Evolutionary conservation across 2,329 filamentous ascomycete species (phyloP).

Genomic region (Pyrenophora tritici-repentis): DNA sequence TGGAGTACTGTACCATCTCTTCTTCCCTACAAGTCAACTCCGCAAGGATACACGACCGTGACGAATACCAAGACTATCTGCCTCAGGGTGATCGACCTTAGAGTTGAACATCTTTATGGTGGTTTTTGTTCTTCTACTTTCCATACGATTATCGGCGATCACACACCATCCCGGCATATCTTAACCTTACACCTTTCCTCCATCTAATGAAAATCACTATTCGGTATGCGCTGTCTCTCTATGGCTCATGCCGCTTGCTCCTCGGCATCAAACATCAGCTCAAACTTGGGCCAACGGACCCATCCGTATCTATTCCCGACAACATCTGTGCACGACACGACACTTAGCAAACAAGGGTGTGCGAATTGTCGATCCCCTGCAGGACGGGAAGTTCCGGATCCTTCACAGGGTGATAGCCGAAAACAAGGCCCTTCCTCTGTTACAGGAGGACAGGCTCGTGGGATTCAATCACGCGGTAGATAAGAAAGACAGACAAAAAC

Average conservation of each 20-base stretch:
- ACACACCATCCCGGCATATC: constrained; percentile 14
- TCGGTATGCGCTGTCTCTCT: constrained; percentile 40
- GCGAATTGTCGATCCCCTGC: too few relatives aligned
- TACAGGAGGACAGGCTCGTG: not conserved
- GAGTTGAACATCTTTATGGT: constrained; percentile 46
- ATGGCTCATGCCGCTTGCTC: constrained; percentile 1
- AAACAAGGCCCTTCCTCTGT: not conserved
- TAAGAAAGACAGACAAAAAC: constrained; percentile 10
- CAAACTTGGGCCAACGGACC: not conserved
- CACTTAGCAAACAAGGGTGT: too few relatives aligned
- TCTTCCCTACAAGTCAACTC: constrained; percentile 31
- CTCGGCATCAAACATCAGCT: not conserved
- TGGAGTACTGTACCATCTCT: constrained; percentile 27
- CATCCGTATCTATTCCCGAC: not conserved
- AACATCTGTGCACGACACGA: not conserved
- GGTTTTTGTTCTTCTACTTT: constrained; percentile 19
- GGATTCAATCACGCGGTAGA: not conserved
- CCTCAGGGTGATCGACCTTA: constrained; percentile 48
- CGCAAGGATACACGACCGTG: constrained; percentile 43
- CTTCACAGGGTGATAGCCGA: too few relatives aligned
- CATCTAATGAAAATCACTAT: constrained; percentile 33
- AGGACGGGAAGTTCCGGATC: too few relatives aligned
- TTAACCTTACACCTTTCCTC: constrained; percentile 26
- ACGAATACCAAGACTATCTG: constrained; percentile 47
- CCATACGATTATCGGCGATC: constrained; percentile 12